phyloP scores from a whole-genome alignment of 768 basidiomycete species.

The Leccinum rimulosum region DNA sequence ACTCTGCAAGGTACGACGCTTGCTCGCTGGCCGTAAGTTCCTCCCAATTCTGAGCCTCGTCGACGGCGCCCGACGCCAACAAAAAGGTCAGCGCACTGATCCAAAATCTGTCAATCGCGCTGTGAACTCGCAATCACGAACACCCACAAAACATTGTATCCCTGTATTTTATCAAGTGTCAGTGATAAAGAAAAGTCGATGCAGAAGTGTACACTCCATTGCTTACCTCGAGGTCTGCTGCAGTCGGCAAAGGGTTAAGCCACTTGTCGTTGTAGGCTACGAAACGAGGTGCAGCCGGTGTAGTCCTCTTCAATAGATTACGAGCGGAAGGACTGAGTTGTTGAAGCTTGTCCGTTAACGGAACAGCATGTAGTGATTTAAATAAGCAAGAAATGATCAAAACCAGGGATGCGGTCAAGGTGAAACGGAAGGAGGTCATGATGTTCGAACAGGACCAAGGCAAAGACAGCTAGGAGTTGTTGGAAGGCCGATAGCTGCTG shows the following conservation, averaged over 20 bases:
- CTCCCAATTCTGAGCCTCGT: slow-evolving; percentile 47
- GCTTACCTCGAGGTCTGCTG: slow-evolving; percentile 42
- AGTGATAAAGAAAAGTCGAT: neutral
- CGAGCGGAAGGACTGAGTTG: slow-evolving; percentile 22
- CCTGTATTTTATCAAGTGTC: slow-evolving; percentile 15
- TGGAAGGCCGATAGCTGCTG: neutral
- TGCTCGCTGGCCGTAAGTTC: slow-evolving; percentile 36
- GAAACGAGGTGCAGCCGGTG: slow-evolving; percentile 49
- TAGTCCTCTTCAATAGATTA: slow-evolving; percentile 19
- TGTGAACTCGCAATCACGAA: neutral
- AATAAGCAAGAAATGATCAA: slow-evolving; percentile 7
- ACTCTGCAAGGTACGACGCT: slow-evolving; percentile 43
- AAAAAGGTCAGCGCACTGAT: slow-evolving; percentile 42
- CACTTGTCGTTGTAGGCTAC: slow-evolving; percentile 41
- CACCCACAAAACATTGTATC: slow-evolving; percentile 35
- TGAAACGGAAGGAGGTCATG: slow-evolving; percentile 17
- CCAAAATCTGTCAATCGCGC: neutral
- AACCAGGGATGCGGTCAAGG: slow-evolving; percentile 1
- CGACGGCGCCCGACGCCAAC: slow-evolving; percentile 38
- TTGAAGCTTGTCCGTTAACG: slow-evolving; percentile 24
- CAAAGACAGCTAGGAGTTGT: neutral
- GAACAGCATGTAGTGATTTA: slow-evolving; percentile 9
- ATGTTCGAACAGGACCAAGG: neutral
- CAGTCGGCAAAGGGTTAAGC: slow-evolving; percentile 43
- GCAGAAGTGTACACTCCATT: neutral